Percentiles rank a stretch among this genome's conserved stretches.
These are phyloP conservation scores for Xylaria curta DNA, from an alignment of 495 filamentous ascomycete genomes.

Conservation along the genomic window DNA sequence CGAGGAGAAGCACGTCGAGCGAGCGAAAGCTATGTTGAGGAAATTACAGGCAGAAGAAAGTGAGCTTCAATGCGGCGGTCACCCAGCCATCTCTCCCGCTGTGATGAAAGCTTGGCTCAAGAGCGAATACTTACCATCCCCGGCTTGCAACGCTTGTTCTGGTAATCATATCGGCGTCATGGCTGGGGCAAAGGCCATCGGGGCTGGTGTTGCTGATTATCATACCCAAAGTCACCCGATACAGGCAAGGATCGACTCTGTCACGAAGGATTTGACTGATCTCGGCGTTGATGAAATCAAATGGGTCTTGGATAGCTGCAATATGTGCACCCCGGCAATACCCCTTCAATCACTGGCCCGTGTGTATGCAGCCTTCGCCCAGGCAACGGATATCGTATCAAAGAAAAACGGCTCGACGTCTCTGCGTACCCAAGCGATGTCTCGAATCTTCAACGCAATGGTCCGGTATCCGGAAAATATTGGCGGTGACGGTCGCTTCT, in stretches of 20 bases:
- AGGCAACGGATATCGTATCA: not conserved
- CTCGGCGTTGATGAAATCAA: not conserved
- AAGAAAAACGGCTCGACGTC: not conserved
- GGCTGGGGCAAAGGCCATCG: not conserved
- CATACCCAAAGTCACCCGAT: not conserved
- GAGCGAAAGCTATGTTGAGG: constrained; percentile 43
- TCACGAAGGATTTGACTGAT: not conserved
- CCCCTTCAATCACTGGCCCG: not conserved
- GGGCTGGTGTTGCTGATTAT: not conserved
- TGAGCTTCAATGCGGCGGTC: constrained; percentile 35
- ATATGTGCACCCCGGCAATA: not conserved
- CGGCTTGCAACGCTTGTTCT: not conserved
- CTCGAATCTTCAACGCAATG: not conserved
- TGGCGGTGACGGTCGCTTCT: not conserved
- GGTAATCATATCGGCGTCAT: not conserved
- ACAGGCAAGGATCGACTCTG: not conserved
- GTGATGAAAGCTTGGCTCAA: constrained; percentile 33
- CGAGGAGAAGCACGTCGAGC: constrained; percentile 46
- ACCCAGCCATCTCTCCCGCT: constrained; percentile 25
- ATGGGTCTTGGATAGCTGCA: not conserved
- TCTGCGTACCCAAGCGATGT: not conserved
- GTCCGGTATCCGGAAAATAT: not conserved
- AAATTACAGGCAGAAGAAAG: constrained; percentile 36
- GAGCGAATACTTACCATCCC: not conserved
- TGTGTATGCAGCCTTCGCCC: not conserved